Conservation (phyloP, 2,329 filamentous ascomycete species). For the Verticillium zaregamsianum region DNA sequence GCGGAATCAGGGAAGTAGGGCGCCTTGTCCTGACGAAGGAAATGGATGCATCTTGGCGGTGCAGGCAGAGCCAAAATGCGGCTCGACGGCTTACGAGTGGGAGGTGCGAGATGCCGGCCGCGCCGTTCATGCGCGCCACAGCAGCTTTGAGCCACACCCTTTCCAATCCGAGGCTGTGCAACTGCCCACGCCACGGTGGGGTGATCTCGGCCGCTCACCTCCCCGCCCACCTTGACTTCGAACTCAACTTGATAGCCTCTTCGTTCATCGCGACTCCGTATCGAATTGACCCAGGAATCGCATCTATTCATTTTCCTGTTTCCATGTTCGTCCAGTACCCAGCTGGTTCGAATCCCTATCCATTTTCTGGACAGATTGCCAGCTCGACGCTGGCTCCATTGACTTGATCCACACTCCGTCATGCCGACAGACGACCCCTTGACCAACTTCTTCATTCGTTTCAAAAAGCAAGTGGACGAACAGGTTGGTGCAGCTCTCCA, state of each 20-base stretch:
- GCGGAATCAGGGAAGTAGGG: not conserved
- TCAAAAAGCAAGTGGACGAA: slow-evolving; percentile 35
- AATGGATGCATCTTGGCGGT: not conserved
- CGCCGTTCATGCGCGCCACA: not conserved
- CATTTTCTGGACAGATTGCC: too few species aligned
- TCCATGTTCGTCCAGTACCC: too few species aligned
- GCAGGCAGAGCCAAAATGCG: not conserved
- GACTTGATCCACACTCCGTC: not conserved
- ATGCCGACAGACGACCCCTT: slow-evolving; percentile 10
- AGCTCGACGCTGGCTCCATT: not conserved
- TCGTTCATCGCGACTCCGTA: not conserved
- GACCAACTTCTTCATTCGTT: slow-evolving; percentile 33
- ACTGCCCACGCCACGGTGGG: not conserved
- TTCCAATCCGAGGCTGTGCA: not conserved
- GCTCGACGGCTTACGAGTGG: not conserved
- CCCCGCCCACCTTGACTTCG: not conserved
- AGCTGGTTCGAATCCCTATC: too few species aligned
- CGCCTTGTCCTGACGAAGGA: not conserved
- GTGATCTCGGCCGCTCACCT: not conserved
- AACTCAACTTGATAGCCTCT: not conserved
- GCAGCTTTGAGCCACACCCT: not conserved
- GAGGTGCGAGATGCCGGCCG: not conserved
- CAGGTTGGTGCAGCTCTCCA: slow-evolving; percentile 25
- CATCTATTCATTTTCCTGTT: too few species aligned
- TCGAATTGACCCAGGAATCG: not conserved